Conservation (phyloP, 2,329 filamentous ascomycete species). For the Plenodomus biglobosus region DNA sequence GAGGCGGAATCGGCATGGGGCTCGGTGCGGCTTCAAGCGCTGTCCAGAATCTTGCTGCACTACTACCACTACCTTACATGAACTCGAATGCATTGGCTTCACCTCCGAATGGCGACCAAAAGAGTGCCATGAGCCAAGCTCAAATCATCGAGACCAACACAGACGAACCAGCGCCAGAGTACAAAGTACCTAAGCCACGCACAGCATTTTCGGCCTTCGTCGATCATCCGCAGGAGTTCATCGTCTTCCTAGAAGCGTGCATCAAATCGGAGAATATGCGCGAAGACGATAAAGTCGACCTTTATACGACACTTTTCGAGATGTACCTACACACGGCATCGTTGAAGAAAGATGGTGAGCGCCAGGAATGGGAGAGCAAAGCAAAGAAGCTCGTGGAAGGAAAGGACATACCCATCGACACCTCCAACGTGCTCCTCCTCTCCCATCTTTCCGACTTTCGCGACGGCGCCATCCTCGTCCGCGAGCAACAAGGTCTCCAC, state of each 20-base stretch:
- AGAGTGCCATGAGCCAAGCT: constrained; percentile 57
- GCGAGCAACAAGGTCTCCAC: constrained; percentile 86
- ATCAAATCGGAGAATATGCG: constrained; percentile 71
- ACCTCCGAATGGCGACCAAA: constrained; percentile 55
- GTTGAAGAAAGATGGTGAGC: constrained; percentile 68
- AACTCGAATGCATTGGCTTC: constrained; percentile 62
- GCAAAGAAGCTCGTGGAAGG: constrained; percentile 86
- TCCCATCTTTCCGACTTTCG: constrained; percentile 90
- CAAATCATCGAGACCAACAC: constrained; percentile 56
- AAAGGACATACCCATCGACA: constrained; percentile 80
- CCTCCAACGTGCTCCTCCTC: constrained; percentile 88
- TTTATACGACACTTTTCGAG: constrained; percentile 94
- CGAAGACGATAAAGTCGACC: constrained; percentile 74
- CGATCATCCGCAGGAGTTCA: constrained; percentile 88
- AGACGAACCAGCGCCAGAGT: constrained; percentile 59
- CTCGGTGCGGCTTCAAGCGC: constrained; percentile 65
- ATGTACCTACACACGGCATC: constrained; percentile 94
- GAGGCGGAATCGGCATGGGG: constrained; percentile 45
- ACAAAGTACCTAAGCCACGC: constrained; percentile 78
- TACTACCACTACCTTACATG: constrained; percentile 85
- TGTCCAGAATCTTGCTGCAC: constrained; percentile 80
- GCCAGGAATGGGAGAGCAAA: constrained; percentile 83
- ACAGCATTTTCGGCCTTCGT: constrained; percentile 96
- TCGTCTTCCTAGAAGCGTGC: constrained; percentile 87
- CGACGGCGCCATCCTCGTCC: constrained; percentile 87